Base-by-base conservation (phyloP, 1,284 basidiomycete genomes). In the Limonomyces culmigenus region DNA sequence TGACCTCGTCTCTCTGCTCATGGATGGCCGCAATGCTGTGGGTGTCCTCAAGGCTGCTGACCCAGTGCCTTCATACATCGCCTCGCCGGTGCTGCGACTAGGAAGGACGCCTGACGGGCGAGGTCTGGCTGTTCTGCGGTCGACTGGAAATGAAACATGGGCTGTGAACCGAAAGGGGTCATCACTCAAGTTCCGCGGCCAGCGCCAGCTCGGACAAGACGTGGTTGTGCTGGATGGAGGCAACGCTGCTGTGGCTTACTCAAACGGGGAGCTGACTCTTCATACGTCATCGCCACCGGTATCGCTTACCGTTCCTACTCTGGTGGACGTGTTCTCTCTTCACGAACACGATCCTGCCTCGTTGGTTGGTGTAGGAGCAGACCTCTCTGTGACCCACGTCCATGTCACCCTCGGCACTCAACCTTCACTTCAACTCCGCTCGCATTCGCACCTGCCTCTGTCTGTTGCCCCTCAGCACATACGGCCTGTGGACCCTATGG, bases 401-500 rank as follows among this genome's bases (percentile, higher is more conserved):
- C n/a, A n/a, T n/a, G n/a, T n/a, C n/a, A n/a, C n/a, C n/a, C n/a
- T n/a, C n/a, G 23, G 23, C 8, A 27, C 8, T 8, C n/a, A 37
- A 15, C 42, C 60, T 13, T 50, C 52, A 1, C 53, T 72, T 4
- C 39, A 42, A 12, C 44, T 75, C 2, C 47, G 60, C 34, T 64
- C 65, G 8, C 57, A 62, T 36, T 59, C 58, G 20, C 51, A 46
- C 29, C 56, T 79, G 3, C 74, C 76, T 2, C 55, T 74, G 8
- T 42, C 59, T 1, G 50, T 51, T 29, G 55, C 60, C 3, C 67
- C 71, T 2, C 63, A 56, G 35, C 56, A 73, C 38, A 73, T 86
- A 20, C 50, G 88, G 10, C 80, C 83, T 4, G 84, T 92, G 3
- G 87, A 92, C 52, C 86, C 87, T 0, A 91, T 91, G 88, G 81